Evolutionary conservation across 2,329 filamentous ascomycete genomes (phyloP), one percentile per base, ranked within the genome.

Genomic region (Aureobasidium musti): DNA sequence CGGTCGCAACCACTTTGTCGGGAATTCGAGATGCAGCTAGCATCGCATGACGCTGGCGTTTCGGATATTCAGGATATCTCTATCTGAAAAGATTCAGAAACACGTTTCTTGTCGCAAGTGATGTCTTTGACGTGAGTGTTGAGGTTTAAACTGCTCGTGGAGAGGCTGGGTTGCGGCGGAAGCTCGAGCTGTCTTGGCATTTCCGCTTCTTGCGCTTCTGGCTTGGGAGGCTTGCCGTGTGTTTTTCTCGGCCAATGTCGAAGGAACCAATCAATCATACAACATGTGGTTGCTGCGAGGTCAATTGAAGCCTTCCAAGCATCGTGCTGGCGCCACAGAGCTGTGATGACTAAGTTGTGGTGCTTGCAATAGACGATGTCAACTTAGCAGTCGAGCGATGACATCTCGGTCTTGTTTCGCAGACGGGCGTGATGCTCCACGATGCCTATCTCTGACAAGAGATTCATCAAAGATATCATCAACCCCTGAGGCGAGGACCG

Each of bases 401-500:
- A 23, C 6, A 33, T 13, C n/a, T 35, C 2, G 1, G 6, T 6
- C 17, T 8, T 10, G 11, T 49, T 10, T 49, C 28, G 43, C 43
- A 1, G 8, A 3, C n/a, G 11, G 28, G 57, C 30, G 41, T 43
- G 30, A 49, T 26, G 14, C n/a, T 61, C 5, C 28, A 49, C n/a
- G 19, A 14, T 11, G 28, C 17, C 3, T 45, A 33, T 45, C 23
- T 45, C 23, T 45, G 23, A 21, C 5, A 49, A 17, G n/a, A 10
- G 1, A 13, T 4, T 23, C 4, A 33, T 13, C 26, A 14, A 21
- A 30, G 8, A 30, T 6, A 21, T 13, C 35, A 45, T 39, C 14
- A 17, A 7, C 43, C 19, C 26, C 8, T 30, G 54, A 59, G 54
- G 54, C 54, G 54, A 59, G 26, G 37, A 59, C 37, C 37, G 39